phyloP scores from a whole-genome alignment of 1,284 basidiomycete species.

The Melampsora larici-populina region DNA sequence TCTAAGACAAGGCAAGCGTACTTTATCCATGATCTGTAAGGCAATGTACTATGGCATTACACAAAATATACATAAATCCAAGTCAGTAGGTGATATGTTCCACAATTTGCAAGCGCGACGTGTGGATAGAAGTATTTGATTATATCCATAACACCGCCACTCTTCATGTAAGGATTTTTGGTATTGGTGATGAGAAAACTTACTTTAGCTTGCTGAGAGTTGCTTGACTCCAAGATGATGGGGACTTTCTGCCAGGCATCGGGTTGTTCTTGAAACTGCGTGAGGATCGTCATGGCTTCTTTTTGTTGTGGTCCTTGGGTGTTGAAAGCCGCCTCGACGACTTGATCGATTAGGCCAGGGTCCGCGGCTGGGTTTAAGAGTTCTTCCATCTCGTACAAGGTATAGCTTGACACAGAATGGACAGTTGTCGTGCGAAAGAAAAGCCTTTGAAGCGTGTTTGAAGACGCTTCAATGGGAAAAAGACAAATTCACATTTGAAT shows the following conservation, averaged over 20 bases:
- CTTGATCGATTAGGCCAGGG: slow-evolving; percentile 75
- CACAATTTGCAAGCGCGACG: background rate
- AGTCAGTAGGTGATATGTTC: slow-evolving; percentile 2
- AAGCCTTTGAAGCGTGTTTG: background rate
- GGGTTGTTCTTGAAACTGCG: slow-evolving; percentile 94
- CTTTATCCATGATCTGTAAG: slow-evolving; percentile 81
- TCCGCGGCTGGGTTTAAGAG: slow-evolving; percentile 56
- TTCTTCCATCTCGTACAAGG: slow-evolving; percentile 36
- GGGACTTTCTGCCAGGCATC: slow-evolving; percentile 98
- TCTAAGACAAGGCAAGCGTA: background rate
- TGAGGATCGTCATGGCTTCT: slow-evolving; percentile 60
- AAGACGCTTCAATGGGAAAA: background rate
- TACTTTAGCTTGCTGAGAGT: slow-evolving; percentile 87
- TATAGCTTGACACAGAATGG: background rate
- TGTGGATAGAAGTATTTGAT: background rate
- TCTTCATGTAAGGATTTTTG: background rate
- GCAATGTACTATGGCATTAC: slow-evolving; percentile 61
- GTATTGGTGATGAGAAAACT: background rate
- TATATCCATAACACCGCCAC: no score
- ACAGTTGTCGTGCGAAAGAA: background rate
- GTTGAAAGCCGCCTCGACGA: slow-evolving; percentile 73
- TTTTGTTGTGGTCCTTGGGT: slow-evolving; percentile 65
- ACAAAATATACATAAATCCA: background rate
- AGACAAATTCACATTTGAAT: background rate
- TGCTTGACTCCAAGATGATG: slow-evolving; percentile 80